Conservation (phyloP, 169 alveolate genomes). For the Perkinsus marinus region DNA sequence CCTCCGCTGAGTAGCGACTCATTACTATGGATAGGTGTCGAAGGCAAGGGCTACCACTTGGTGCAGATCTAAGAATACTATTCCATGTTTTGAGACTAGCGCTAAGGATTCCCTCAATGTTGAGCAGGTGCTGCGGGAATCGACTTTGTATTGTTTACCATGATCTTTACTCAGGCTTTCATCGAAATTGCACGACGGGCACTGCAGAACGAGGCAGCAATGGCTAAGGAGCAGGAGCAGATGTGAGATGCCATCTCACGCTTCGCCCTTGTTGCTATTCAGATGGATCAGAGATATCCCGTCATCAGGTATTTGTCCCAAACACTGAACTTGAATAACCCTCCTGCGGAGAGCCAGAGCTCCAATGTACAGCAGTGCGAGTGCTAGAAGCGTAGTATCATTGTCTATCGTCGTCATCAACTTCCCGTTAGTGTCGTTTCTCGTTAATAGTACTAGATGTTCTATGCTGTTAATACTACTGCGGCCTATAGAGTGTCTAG, state of each 20-base stretch:
- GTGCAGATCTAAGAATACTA: conserved; percentile 74
- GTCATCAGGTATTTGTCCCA: not conserved
- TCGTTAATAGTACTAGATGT: not conserved
- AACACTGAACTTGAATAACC: not conserved
- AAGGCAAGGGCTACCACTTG: conserved; percentile 76
- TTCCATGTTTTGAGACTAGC: conserved; percentile 86
- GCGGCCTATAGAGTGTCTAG: not conserved
- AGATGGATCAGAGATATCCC: not conserved
- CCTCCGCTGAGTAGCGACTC: not conserved
- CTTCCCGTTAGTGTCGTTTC: not conserved
- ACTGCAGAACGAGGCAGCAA: conserved; percentile 14
- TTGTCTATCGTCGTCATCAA: not conserved
- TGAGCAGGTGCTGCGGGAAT: conserved; percentile 48
- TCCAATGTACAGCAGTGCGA: not conserved
- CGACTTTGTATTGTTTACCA: not conserved
- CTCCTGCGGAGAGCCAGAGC: not conserved
- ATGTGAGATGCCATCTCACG: not conserved
- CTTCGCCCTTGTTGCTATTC: not conserved
- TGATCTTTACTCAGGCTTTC: not conserved
- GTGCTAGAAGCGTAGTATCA: not conserved
- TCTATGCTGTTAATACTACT: not conserved
- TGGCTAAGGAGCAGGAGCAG: conserved; percentile 16
- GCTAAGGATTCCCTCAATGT: conserved; percentile 90
- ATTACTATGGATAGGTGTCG: conserved; percentile 40
- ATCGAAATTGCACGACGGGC: conserved; percentile 21